These are phyloP conservation scores for Naegleria lovaniensis DNA, from an alignment of 208 protist species.

Conservation along the genomic window DNA sequence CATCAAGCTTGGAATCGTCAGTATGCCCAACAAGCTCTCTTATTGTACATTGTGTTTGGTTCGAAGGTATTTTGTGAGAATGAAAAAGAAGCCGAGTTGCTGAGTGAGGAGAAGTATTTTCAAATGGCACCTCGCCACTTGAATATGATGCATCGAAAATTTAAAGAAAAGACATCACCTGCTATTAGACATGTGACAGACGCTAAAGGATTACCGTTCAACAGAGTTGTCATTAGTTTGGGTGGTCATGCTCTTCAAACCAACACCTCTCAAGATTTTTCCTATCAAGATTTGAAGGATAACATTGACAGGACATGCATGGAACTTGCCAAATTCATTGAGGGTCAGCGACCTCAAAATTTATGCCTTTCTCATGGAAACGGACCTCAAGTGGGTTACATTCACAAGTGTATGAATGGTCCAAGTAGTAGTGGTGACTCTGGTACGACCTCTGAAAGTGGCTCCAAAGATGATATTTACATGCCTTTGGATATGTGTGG, in stretches of 20 bases:
- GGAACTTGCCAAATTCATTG: not conserved
- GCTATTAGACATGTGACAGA: not conserved
- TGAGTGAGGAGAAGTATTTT: not conserved
- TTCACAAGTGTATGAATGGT: not conserved
- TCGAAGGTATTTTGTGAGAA: not conserved
- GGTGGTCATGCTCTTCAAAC: constrained; percentile 13
- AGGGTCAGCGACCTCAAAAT: not conserved
- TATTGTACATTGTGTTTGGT: constrained; percentile 31
- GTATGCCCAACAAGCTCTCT: constrained; percentile 59
- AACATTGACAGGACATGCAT: not conserved
- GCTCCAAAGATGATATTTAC: not conserved
- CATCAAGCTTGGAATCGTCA: constrained; percentile 66
- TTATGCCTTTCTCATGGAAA: not conserved
- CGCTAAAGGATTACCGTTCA: not conserved
- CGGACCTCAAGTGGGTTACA: constrained; percentile 10
- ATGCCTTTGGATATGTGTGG: not conserved
- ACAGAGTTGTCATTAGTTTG: not conserved
- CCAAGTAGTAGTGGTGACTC: too few relatives aligned
- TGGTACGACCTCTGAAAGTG: not conserved
- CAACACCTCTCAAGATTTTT: not conserved
- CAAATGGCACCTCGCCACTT: not conserved
- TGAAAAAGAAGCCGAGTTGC: not conserved
- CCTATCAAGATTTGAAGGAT: not conserved
- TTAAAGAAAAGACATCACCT: not conserved
- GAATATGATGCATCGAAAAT: not conserved